Percentiles rank a stretch among this genome's conserved stretches.
Evolutionary conservation across 495 filamentous ascomycete species (phyloP).

Genomic region (Lophiotrema nucula): DNA sequence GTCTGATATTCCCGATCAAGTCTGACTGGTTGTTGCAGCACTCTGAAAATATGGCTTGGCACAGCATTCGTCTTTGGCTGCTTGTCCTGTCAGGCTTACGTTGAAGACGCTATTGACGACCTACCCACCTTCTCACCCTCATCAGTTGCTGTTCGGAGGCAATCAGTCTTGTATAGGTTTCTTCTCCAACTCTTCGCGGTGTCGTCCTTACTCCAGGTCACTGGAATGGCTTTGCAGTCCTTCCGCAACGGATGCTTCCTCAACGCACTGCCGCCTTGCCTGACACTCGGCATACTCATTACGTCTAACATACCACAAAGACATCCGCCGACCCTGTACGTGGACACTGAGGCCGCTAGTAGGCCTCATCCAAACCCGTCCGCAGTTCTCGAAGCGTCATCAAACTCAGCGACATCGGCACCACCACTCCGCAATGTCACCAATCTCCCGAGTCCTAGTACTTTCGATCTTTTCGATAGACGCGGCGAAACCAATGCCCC

Average conservation of each 20-base stretch:
- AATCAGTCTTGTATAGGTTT: not conserved
- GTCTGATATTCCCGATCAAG: no score
- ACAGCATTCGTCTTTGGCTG: not conserved
- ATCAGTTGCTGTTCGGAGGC: not conserved
- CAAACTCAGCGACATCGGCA: no score
- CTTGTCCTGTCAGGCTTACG: not conserved
- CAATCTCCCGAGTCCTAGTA: no score
- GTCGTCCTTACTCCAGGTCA: not conserved
- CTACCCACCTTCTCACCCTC: not conserved
- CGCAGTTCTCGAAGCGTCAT: no score
- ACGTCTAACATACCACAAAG: not conserved
- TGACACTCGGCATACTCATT: not conserved
- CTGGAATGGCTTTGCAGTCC: constrained; percentile 1
- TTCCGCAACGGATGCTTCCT: constrained; percentile 3
- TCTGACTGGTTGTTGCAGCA: no score
- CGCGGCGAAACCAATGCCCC: no score
- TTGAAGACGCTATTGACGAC: not conserved
- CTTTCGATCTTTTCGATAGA: no score
- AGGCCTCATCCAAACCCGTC: no score
- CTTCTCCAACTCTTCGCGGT: constrained; percentile 1
- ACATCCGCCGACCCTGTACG: no score
- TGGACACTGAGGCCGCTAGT: no score
- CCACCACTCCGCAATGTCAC: no score
- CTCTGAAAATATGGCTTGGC: not conserved
- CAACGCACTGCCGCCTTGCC: not conserved